phyloP scores from a whole-genome alignment of 192 early-diverging fungal genomes.

The Endogone sp. region DNA sequence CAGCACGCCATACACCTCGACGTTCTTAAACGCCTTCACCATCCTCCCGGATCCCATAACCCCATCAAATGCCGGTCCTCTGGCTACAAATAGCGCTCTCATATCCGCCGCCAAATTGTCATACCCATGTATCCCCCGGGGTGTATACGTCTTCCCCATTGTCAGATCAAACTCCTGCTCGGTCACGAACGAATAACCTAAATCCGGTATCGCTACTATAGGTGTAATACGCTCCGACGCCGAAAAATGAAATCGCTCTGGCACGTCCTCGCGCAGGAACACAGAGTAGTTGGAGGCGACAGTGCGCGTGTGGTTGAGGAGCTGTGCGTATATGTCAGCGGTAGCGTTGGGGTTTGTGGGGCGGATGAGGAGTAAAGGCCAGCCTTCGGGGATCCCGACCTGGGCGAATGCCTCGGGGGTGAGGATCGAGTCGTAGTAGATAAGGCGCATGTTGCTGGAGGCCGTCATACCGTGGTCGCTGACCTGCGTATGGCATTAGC shows the following conservation, averaged over 20 bases:
- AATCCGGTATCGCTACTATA: conserved; percentile 64
- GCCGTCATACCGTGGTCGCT: conserved; percentile 92
- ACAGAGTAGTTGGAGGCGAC: conserved; percentile 45
- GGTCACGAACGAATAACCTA: conserved; percentile 56
- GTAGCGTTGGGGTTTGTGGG: conserved; percentile 41
- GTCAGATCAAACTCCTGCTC: conserved; percentile 25
- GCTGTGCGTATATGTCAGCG: conserved; percentile 41
- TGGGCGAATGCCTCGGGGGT: conserved; percentile 28
- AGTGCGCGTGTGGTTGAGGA: conserved; percentile 32
- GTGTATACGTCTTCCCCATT: conserved; percentile 14
- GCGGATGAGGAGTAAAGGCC: conserved; percentile 61
- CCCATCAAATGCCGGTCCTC: conserved; percentile 59
- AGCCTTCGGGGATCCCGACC: conserved; percentile 51
- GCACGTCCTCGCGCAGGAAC: conserved; percentile 70
- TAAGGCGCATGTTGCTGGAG: conserved; percentile 38
- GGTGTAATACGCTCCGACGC: conserved; percentile 67
- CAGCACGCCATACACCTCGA: conserved; percentile 71
- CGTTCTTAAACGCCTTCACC: conserved; percentile 59
- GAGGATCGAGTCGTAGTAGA: conserved; percentile 68
- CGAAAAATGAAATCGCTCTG: conserved; percentile 67
- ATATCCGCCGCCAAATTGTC: conserved; percentile 71
- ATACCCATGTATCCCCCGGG: conserved; percentile 81
- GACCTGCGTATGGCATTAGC: conserved; percentile 37
- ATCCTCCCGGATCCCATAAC: conserved; percentile 19
- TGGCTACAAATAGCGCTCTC: conserved; percentile 82